Base-by-base conservation (phyloP, 83 land plant species). In the Picea abies region DNA sequence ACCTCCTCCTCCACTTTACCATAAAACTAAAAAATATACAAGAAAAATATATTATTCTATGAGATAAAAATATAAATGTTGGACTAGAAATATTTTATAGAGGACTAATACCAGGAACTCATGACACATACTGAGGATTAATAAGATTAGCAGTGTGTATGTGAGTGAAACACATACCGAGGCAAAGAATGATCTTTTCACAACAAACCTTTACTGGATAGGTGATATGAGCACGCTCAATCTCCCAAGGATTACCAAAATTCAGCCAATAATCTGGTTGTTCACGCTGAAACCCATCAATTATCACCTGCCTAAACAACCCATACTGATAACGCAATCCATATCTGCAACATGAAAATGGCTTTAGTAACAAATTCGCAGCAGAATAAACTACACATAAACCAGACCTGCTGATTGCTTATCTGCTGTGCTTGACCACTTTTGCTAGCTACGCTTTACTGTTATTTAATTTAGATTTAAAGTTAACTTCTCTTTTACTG, bases 221-320 rank as follows among this genome's bases (percentile, higher is more conserved):
- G 44, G 95, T 88, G 65, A 91, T 88, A 89, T 92, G 91, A 70
- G 91, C 88, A 37, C 97, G 93, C 84, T 89, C 92, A 85, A 94
- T 92, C 79, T 94, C 97, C 97, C 97, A 94, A 60, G 97, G 97
- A 76, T 94, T 92, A 52, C 97, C 97, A 89, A 94, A 91, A 79
- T 92, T 92, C 56, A 94, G 86, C 97, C 97, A 92, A 76, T 86
- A 92, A 84, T 94, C 97, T 66, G 97, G 95, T 22, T 86, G 92
- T 75, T 94, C 97, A 82, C 87, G 88, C 85, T 92, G 97, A 85
- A 84, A 92, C 8, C 94, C 97, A 91, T 94, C 91, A 66, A 91
- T 71, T 32, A 94, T 84, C 23, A 80, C 79, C 79, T 94, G 97
- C 26, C 91, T 85, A 76, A 94, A 94, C 85, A 93, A 75, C 47